phyloP scores from a whole-genome alignment of 345 rosid genomes.

The Cardamine occulta region DNA sequence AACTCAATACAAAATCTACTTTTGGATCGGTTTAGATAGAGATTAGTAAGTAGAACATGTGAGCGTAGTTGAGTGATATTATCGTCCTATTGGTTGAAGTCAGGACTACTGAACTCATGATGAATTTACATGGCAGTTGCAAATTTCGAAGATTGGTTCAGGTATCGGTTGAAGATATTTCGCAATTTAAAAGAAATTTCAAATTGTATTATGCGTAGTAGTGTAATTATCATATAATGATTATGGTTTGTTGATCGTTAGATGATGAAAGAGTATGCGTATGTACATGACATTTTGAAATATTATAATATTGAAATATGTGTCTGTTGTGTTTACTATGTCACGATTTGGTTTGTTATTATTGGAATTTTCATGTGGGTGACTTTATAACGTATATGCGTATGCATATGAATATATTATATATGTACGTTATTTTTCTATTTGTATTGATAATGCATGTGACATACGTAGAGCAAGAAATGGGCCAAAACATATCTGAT shows the following conservation, averaged over 20 bases:
- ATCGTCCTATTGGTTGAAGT: not conserved
- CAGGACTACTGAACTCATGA: not conserved
- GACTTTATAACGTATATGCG: slow-evolving; percentile 24
- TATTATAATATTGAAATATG: not conserved
- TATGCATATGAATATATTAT: not conserved
- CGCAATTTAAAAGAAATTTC: not conserved
- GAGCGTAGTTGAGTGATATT: not conserved
- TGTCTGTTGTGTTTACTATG: not conserved
- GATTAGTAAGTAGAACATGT: not conserved
- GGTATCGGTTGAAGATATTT: not conserved
- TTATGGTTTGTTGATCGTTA: not conserved
- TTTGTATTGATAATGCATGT: not conserved
- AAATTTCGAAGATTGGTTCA: not conserved
- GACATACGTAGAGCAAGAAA: slow-evolving; percentile 12
- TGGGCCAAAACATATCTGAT: not conserved
- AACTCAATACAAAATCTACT: slow-evolving; percentile 19
- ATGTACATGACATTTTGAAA: not conserved
- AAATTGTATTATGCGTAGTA: not conserved
- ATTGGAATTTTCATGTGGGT: slow-evolving; percentile 40
- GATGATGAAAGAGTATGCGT: not conserved
- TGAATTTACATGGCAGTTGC: not conserved
- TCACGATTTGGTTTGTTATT: slow-evolving; percentile 27
- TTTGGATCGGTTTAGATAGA: slow-evolving; percentile 26
- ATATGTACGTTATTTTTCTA: slow-evolving; percentile 1
- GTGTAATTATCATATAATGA: not conserved